Base-by-base conservation (phyloP, 192 early-diverging fungal genomes). In the Coemansia javaensis region DNA sequence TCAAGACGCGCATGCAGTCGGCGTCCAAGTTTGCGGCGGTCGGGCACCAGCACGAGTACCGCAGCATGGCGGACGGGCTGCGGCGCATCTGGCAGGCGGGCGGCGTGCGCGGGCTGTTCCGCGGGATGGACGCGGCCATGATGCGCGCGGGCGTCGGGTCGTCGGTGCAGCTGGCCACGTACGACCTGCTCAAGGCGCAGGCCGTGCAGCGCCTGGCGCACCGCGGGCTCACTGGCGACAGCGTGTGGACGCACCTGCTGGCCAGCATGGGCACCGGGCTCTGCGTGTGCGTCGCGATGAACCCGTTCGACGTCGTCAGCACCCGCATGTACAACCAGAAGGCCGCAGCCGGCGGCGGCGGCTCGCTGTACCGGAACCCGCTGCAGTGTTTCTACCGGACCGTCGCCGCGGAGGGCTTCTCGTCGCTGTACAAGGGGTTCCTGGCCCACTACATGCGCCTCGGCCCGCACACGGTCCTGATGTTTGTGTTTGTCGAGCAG, bases 301-400 rank as follows among this genome's bases (percentile, higher is more conserved):
- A 98, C 47, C 93, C 95, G n/a, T 93, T 94, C 50, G 95, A 98
- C 69, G 91, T 96, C 7, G 85, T 94, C 37, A 88, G 79, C 33
- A 93, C 91, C 5, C 81, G 95, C 38, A 94, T 96, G 90, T 96
- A 91, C 75, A 94, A 95, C 56, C 90, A 95, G 46, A 75, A 80
- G 39, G 63, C 80, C n/a, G 68, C 74, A 15, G 66, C 69, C 14
- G 66, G 68, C 16, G 81, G 79, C 12, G 63, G 77, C 28, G 89
- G 89, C 11, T 68, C 84, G 18, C 53, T 93, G 42, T 98, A 98
- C 77, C 83, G 78, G 65, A 83, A 74, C 36, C 85, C 87, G 9
- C 39, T 85, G 13, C 90, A 98, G 65, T 95, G 93, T 56, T 69
- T 93, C 22, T 79, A 86, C 53, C 94, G 92, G 79, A 94, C 85